phyloP scores from a whole-genome alignment of 2,329 filamentous ascomycete species.

The Biscogniauxia marginata region DNA sequence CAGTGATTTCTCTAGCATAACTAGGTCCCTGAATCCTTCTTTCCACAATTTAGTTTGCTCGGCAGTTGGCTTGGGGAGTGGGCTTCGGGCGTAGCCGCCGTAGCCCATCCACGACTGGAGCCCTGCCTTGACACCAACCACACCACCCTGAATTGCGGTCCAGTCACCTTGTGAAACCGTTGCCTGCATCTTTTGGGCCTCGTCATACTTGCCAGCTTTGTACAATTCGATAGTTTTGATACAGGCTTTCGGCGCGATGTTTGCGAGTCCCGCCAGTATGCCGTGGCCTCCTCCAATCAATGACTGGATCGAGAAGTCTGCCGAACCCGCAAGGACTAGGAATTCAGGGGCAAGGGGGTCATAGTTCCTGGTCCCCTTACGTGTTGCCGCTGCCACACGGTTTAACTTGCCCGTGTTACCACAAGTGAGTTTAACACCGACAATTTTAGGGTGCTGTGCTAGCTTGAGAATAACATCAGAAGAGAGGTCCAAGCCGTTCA shows the following conservation, averaged over 20 bases:
- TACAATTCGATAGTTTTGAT: constrained; percentile 61
- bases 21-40: constrained; percentile 53
- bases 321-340: constrained; percentile 69
- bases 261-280: constrained; percentile 70
- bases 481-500: constrained; percentile 61
- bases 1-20: constrained; percentile 50
- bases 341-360: constrained; percentile 48
- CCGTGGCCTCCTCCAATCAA: constrained; percentile 68
- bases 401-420: constrained; percentile 71
- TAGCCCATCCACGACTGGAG: constrained; percentile 67
- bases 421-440: constrained; percentile 68
- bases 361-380: constrained; percentile 38
- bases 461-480: constrained; percentile 62
- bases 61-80: constrained; percentile 49
- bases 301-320: constrained; percentile 70
- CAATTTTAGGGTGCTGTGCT: constrained; percentile 62
- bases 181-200: constrained; percentile 64
- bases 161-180: constrained; percentile 68
- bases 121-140: constrained; percentile 69
- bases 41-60: constrained; percentile 52
- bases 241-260: constrained; percentile 67
- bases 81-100: constrained; percentile 54
- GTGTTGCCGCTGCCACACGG: constrained; percentile 57
- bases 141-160: constrained; percentile 69
- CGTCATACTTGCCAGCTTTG: constrained; percentile 52